A percentile compares a stretch with the other conserved stretches of the same genome.
Evolutionary conservation across 441 rosid species (phyloP).

Genomic region (Populus hybrid): DNA sequence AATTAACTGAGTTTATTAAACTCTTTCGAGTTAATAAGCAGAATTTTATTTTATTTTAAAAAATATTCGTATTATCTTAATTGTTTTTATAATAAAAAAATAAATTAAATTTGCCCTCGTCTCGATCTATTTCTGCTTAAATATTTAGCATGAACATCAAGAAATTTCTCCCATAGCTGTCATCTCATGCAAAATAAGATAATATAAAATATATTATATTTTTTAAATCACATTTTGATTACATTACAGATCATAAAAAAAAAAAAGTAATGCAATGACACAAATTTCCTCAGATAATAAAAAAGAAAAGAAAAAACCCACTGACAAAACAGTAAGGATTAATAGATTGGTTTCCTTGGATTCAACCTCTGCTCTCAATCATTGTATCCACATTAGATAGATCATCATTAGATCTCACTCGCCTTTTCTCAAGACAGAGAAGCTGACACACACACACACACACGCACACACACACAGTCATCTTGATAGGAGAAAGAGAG

Average conservation of each 20-base stretch:
- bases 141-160: neutral
- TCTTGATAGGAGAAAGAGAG: neutral
- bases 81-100: too few relatives aligned
- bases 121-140: neutral
- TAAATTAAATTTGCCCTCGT: too few relatives aligned
- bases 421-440: neutral
- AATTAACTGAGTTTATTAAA: too few relatives aligned
- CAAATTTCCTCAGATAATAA: neutral
- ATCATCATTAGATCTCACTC: slow-evolving; percentile 16
- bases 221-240: too few relatives aligned
- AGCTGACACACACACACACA: neutral
- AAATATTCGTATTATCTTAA: too few relatives aligned
- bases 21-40: rapidly evolving
- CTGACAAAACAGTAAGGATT: neutral
- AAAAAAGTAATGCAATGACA: neutral
- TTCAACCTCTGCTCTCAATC: neutral
- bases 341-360: too few relatives aligned
- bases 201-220: too few relatives aligned
- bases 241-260: neutral
- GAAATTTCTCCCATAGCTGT: neutral
- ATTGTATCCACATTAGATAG: slow-evolving; percentile 9
- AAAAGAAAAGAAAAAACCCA: neutral
- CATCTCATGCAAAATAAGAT: neutral
- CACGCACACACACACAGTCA: too few relatives aligned
- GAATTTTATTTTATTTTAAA: too few relatives aligned